Evolutionary conservation across 371 early-diverging fungal genomes (phyloP), one percentile per base, ranked within the genome.

Genomic region (Conidiobolus coronatus): DNA sequence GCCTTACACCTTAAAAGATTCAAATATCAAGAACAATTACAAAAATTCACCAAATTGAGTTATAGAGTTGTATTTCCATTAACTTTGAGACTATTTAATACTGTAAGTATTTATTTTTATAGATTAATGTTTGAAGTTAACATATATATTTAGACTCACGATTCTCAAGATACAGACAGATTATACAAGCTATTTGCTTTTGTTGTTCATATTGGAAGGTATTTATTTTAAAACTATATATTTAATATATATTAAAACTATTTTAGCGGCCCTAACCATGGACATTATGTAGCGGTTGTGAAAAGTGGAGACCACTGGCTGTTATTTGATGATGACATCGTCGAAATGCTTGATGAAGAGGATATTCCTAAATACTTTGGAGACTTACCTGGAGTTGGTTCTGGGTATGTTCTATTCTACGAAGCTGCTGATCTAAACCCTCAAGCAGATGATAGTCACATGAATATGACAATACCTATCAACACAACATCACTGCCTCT

Each of bases 1-100:
- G 91, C 91, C 0, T 71, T 95, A 33, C 96, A 95, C 54, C 63
- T 95, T 33, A 95, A 95, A 58, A 73, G 96, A 21, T 95, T 95
- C 65, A 95, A 95, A 58, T 93, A 84, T 60, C 86, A 89, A 59
- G 91, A 94, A 53, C 72, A 78, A 33, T 62, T 87, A 49, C 81
- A 84, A 45, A 70, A 83, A 48, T 83, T 88, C 52, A 77, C 83
- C 54, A 95, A 95, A 61, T 70, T 95, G 21, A 76, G 82, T n/a
- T 86, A 91, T 57, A 71, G 93, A 34, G 93, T 95, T 13, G 79
- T 82, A 12, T 94, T 93, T 52, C 92, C 94, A 1, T 66, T 85
- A 51, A 88, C 89, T 59, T 68, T 95, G 47, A 71, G 90, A 37
- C 63, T 94, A 43, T 93, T 91, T 52, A 89, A 93, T 59, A 88